Evolutionary conservation across 768 basidiomycete species (phyloP).

Genomic region (Hygrophoropsis aurantiaca): DNA sequence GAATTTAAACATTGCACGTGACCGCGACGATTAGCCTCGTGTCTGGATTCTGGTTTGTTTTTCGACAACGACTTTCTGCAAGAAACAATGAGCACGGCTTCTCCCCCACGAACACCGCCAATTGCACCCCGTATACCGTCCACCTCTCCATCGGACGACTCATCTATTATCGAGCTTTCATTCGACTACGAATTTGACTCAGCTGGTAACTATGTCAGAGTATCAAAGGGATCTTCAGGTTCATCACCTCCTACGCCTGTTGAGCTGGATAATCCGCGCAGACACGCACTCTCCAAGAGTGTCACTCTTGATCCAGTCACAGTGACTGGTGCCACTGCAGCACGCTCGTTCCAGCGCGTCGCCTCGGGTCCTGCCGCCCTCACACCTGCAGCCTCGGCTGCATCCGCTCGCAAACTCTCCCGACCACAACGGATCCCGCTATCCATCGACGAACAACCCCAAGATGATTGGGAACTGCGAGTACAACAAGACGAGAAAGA

Average conservation of each 20-base stretch:
- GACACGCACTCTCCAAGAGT: conserved; percentile 61
- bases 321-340: conserved; percentile 22
- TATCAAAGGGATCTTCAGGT: conserved; percentile 42
- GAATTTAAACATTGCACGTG: conserved; percentile 30
- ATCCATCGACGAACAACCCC: conserved; percentile 31
- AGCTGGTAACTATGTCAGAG: conserved; percentile 43
- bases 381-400: conserved; percentile 23
- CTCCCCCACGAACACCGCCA: conserved; percentile 30
- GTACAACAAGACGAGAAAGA: conserved; percentile 40
- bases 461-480: conserved; percentile 28
- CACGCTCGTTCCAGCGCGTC: conserved; percentile 65
- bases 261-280: conserved; percentile 34
- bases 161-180: conserved; percentile 46
- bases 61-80: conserved; percentile 12
- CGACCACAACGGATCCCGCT: conserved; percentile 38
- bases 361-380: conserved; percentile 55
- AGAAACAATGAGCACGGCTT: conserved; percentile 25
- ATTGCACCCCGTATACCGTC: conserved; percentile 30
- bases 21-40: conserved; percentile 33
- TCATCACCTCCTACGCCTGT: conserved; percentile 44
- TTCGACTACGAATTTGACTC: conserved; percentile 48
- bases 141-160: conserved; percentile 43
- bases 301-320: conserved; percentile 60
- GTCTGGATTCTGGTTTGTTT: conserved; percentile 18
- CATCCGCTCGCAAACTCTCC: conserved; percentile 30